These are phyloP conservation scores for Clausena lansium DNA, from an alignment of 345 rosid species.

Conservation along the genomic window DNA sequence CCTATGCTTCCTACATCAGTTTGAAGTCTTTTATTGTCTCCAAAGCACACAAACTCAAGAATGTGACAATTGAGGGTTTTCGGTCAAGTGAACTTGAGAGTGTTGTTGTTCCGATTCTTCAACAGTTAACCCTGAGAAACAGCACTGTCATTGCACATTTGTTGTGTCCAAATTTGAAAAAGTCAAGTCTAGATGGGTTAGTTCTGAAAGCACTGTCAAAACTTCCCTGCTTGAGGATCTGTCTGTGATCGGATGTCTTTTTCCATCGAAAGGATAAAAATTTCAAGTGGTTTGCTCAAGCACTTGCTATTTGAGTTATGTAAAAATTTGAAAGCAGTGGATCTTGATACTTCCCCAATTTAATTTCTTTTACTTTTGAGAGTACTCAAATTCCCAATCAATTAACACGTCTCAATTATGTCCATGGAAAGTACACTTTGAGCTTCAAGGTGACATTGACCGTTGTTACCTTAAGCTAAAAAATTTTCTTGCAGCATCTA, in stretches of 20 bases:
- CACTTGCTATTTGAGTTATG: not conserved
- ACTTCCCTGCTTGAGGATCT: not conserved
- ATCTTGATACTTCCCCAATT: not conserved
- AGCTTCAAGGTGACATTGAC: not conserved
- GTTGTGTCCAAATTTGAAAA: not conserved
- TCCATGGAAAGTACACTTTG: not conserved
- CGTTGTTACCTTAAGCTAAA: not conserved
- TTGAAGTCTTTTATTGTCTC: not conserved
- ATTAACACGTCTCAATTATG: not conserved
- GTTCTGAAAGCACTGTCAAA: not conserved
- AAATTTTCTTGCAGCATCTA: not conserved
- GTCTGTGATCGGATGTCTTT: not conserved
- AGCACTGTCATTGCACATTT: too few relatives aligned
- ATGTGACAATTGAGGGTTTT: not conserved
- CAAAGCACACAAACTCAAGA: not conserved
- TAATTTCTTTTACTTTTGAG: not conserved
- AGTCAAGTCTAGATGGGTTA: not conserved
- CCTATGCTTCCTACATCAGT: too few relatives aligned
- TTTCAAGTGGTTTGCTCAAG: not conserved
- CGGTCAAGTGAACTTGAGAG: not conserved
- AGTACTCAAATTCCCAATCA: not conserved
- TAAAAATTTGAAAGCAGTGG: not conserved
- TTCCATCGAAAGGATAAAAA: not conserved
- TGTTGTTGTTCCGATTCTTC: not conserved
- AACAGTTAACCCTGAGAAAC: not conserved